Conservation (phyloP, 768 basidiomycete genomes). For the Mycena sanguinolenta region DNA sequence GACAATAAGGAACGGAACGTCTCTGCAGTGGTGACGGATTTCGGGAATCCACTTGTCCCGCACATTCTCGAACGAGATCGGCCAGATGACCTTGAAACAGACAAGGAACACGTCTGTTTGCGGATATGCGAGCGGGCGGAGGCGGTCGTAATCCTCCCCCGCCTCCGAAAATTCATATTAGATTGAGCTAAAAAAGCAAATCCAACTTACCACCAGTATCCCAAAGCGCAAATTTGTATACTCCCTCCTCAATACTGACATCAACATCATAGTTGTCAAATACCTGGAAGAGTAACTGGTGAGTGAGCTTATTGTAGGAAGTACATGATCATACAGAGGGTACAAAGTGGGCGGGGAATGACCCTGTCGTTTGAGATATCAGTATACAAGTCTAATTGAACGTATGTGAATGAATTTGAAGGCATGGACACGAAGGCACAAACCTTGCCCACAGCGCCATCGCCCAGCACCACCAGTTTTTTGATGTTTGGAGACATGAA, state of each 20-base stretch:
- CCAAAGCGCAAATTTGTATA: conserved; percentile 97
- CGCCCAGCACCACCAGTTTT: background rate
- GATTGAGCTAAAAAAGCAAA: conserved; percentile 12
- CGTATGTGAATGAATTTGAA: conserved; percentile 2
- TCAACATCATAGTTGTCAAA: conserved; percentile 99
- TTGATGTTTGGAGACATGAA: background rate
- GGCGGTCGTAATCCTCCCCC: conserved; percentile 86
- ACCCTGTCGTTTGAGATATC: conserved; percentile 98
- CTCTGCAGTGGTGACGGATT: conserved; percentile 99
- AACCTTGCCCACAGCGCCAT: background rate
- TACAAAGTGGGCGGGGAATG: conserved; percentile 99
- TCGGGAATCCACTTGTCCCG: conserved; percentile 99
- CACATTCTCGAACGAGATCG: conserved; percentile 99
- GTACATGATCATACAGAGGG: conserved; percentile 74
- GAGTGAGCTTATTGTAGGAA: conserved; percentile 15
- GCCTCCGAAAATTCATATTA: conserved; percentile 61
- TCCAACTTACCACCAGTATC: conserved; percentile 92
- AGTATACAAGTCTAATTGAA: conserved; percentile 86
- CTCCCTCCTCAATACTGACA: conserved; percentile 99
- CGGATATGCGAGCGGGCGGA: conserved; percentile 96
- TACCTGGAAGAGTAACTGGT: conserved; percentile 63
- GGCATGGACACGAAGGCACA: background rate
- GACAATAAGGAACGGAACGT: conserved; percentile 98
- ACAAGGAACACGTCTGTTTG: conserved; percentile 99
- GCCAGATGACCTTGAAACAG: conserved; percentile 98